Evolutionary conservation across 148 eudicot species (phyloP).

Genomic region (Talinum fruticosum): DNA sequence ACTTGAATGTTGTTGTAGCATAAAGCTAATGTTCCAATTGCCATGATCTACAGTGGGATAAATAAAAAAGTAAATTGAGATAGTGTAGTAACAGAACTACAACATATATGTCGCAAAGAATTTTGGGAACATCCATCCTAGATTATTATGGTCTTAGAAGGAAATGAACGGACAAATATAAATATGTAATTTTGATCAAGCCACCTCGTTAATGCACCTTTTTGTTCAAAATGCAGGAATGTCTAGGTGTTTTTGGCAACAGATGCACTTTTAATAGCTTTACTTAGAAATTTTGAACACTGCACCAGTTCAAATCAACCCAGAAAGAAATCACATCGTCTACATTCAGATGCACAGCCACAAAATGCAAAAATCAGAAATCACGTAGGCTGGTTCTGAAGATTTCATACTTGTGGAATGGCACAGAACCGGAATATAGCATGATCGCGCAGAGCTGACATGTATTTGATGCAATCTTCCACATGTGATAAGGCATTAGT

Average conservation of each 20-base stretch:
- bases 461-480: conserved; percentile 80
- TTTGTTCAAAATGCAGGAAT: neutral
- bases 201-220: neutral
- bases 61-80: conserved; percentile 13
- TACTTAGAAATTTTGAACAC: neutral
- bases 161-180: no score
- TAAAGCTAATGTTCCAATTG: conserved; percentile 83
- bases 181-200: no score
- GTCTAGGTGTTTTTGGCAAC: no score
- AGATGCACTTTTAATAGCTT: neutral
- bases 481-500: conserved; percentile 78
- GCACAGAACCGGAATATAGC: conserved; percentile 91
- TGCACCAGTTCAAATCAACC: neutral
- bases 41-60: conserved; percentile 45
- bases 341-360: neutral
- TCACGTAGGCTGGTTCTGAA: conserved; percentile 7
- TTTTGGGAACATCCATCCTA: neutral
- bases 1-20: conserved; percentile 93
- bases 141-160: no score
- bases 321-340: neutral
- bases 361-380: neutral
- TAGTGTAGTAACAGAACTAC: neutral
- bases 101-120: neutral
- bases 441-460: conserved; percentile 63
- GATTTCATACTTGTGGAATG: conserved; percentile 77